phyloP scores from a whole-genome alignment of 169 alveolate species.

The Babesia ovis region DNA sequence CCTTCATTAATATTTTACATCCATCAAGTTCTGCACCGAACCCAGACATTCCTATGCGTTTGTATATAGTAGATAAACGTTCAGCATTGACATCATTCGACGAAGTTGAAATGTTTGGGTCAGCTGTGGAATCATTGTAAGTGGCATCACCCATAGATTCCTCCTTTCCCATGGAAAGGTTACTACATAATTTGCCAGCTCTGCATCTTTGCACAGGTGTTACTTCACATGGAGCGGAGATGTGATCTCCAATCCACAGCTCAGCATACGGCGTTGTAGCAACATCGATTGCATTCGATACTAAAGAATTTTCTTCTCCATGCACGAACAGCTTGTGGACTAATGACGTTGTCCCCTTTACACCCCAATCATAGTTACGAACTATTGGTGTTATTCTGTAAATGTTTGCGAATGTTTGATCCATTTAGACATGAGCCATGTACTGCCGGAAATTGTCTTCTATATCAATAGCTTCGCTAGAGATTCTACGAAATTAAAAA shows the following conservation, averaged over 20 bases:
- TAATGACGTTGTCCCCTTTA: conserved; percentile 25
- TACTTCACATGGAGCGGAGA: conserved; percentile 67
- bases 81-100: neutral
- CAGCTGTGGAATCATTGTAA: neutral
- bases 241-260: conserved; percentile 77
- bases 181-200: neutral
- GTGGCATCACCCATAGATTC: neutral
- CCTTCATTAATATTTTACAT: conserved; percentile 57
- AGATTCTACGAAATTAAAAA: neutral
- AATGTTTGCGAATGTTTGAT: conserved; percentile 8
- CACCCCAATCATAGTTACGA: conserved; percentile 63
- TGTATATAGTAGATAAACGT: conserved; percentile 8
- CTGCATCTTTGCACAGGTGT: neutral
- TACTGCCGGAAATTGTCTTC: neutral
- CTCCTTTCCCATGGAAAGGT: neutral
- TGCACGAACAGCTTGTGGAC: conserved; percentile 39
- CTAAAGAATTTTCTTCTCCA: neutral
- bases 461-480: neutral
- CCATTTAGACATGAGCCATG: neutral
- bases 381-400: conserved; percentile 45
- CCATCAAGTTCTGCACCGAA: conserved; percentile 1
- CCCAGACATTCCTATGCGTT: neutral
- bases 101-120: no score
- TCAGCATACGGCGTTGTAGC: conserved; percentile 65
- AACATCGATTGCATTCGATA: neutral